phyloP scores from a whole-genome alignment of 768 basidiomycete species.

The Serendipita sp. region DNA sequence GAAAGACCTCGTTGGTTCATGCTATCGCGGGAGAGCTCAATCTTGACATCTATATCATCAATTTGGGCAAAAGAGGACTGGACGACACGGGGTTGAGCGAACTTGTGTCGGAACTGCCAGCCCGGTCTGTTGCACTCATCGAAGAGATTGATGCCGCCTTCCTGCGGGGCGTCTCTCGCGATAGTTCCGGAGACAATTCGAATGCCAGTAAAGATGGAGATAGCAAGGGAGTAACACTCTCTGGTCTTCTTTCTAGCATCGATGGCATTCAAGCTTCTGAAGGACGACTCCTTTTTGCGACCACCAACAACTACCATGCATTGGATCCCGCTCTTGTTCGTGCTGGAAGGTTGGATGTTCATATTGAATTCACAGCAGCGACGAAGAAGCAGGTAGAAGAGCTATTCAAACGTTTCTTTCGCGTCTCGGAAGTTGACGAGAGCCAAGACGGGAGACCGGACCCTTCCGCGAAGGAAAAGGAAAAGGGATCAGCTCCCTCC shows the following conservation, averaged over 20 bases:
- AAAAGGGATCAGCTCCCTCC: not conserved
- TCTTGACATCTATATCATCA: conserved; percentile 56
- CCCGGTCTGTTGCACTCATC: conserved; percentile 59
- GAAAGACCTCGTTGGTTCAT: conserved; percentile 67
- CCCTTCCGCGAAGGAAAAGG: not conserved
- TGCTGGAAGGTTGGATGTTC: conserved; percentile 67
- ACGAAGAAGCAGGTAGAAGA: conserved; percentile 49
- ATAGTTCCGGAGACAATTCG: conserved; percentile 7
- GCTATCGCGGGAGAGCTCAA: conserved; percentile 62
- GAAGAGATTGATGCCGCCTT: conserved; percentile 78
- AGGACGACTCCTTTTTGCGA: conserved; percentile 67
- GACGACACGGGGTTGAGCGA: conserved; percentile 45
- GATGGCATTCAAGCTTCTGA: conserved; percentile 69
- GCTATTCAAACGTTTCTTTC: conserved; percentile 53
- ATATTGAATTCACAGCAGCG: conserved; percentile 61
- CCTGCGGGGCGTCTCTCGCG: conserved; percentile 25
- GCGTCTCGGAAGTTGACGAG: not conserved
- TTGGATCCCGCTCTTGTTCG: conserved; percentile 63
- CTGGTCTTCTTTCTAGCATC: conserved; percentile 61
- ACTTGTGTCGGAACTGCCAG: conserved; percentile 47
- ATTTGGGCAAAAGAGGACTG: conserved; percentile 43
- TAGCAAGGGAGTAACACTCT: conserved; percentile 34
- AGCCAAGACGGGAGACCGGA: not conserved
- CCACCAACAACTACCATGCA: conserved; percentile 53
- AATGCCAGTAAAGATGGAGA: not conserved